Evolutionary conservation across 768 basidiomycete species (phyloP).

Genomic region (Asterophora lycoperdoides): DNA sequence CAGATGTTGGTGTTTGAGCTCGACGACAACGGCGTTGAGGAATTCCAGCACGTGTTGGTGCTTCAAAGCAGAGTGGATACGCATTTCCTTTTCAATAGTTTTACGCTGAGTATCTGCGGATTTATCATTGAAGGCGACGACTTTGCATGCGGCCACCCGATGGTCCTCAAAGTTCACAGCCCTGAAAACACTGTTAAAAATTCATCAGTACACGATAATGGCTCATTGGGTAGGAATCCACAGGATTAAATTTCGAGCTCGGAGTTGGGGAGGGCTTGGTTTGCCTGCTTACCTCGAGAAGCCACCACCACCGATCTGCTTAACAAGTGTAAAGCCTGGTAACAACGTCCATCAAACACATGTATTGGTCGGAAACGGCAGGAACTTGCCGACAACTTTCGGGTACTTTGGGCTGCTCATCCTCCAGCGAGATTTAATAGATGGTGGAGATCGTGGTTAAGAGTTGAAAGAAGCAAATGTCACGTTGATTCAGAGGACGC

Average conservation of each 20-base stretch:
- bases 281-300: slow-evolving; percentile 67
- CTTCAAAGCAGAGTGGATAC: slow-evolving; percentile 77
- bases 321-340: slow-evolving; percentile 64
- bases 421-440: too few relatives aligned
- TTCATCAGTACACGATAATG: neutral
- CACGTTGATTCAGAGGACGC: neutral
- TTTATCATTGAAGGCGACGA: slow-evolving; percentile 59
- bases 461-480: neutral
- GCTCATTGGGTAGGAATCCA: neutral
- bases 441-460: neutral
- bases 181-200: slow-evolving; percentile 63
- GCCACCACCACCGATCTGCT: slow-evolving; percentile 82
- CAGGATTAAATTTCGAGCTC: neutral
- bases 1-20: slow-evolving; percentile 47
- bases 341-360: neutral
- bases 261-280: neutral
- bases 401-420: slow-evolving; percentile 30
- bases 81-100: slow-evolving; percentile 86
- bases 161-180: slow-evolving; percentile 68
- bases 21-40: slow-evolving; percentile 71
- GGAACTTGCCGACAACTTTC: slow-evolving; percentile 35
- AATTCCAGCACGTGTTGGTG: slow-evolving; percentile 83
- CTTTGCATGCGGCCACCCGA: slow-evolving; percentile 82
- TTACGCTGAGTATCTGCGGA: slow-evolving; percentile 72
- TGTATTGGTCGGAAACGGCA: neutral